A percentile compares a stretch with the other conserved stretches of the same genome.
These are phyloP conservation scores for Ephemerocybe angulata DNA, from an alignment of 768 basidiomycete species.

Conservation along the genomic window DNA sequence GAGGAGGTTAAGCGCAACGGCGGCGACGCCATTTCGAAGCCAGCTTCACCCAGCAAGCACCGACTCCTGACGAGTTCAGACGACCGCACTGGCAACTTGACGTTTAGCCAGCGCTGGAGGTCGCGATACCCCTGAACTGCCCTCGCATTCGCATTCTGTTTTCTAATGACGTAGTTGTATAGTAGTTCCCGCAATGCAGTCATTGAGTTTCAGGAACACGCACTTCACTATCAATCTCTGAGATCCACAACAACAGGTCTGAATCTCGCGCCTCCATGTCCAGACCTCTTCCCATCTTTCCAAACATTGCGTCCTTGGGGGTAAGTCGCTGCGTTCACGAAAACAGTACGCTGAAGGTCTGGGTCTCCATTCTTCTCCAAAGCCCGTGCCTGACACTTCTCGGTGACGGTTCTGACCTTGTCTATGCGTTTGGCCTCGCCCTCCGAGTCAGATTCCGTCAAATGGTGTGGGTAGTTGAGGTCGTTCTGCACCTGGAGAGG, in stretches of 20 bases:
- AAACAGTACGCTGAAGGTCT: slow-evolving; percentile 29
- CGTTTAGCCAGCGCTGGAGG: no score
- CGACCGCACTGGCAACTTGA: no score
- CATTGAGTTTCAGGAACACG: background rate
- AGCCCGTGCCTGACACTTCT: background rate
- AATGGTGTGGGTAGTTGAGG: slow-evolving; percentile 12
- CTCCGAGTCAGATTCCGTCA: slow-evolving; percentile 2
- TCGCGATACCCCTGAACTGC: background rate
- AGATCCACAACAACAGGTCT: slow-evolving; percentile 44
- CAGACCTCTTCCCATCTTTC: slow-evolving; percentile 19
- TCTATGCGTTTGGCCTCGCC: background rate
- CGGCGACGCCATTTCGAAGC: no score
- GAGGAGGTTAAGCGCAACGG: no score
- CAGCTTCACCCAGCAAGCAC: no score
- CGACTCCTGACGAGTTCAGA: no score
- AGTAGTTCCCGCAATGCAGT: background rate
- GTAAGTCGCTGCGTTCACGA: slow-evolving; percentile 44
- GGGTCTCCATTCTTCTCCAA: background rate
- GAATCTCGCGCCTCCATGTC: slow-evolving; percentile 39
- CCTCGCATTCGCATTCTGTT: background rate
- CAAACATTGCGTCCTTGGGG: slow-evolving; percentile 27
- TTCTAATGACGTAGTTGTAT: background rate
- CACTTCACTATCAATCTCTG: slow-evolving; percentile 24
- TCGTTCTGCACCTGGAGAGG: slow-evolving; percentile 22
- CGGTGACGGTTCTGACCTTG: background rate